phyloP scores from a whole-genome alignment of 2,329 filamentous ascomycete species.

The Neofusicoccum cordaticola region DNA sequence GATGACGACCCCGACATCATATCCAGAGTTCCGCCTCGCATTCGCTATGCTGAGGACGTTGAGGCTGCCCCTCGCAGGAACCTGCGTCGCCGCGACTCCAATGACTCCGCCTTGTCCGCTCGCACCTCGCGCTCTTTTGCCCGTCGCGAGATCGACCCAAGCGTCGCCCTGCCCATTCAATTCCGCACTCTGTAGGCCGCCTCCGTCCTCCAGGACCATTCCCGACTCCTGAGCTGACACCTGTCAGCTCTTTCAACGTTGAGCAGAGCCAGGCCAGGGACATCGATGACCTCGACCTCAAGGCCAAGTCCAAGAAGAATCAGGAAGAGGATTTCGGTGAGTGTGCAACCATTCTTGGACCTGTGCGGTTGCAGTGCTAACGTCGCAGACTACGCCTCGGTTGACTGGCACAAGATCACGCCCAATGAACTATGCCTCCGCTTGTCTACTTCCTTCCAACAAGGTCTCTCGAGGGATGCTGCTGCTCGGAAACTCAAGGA shows the following conservation, averaged over 20 bases:
- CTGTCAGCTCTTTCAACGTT: conserved; percentile 40
- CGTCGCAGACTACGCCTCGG: conserved; percentile 42
- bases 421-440: conserved; percentile 58
- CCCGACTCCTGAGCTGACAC: conserved; percentile 9
- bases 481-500: conserved; percentile 54
- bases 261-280: conserved; percentile 32
- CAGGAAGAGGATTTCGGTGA: conserved; percentile 34
- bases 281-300: conserved; percentile 11
- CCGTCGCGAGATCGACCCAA: conserved; percentile 41
- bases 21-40: conserved; percentile 17
- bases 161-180: conserved; percentile 42
- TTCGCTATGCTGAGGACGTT: conserved; percentile 35
- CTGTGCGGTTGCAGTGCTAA: conserved; percentile 20
- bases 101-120: conserved; percentile 28
- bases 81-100: conserved; percentile 18
- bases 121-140: conserved; percentile 36
- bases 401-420: conserved; percentile 67
- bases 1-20: background rate
- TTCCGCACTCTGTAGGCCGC: conserved; percentile 39
- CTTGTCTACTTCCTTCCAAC: conserved; percentile 54
- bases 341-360: conserved; percentile 11
- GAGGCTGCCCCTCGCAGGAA: conserved; percentile 28
- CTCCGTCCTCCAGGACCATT: background rate
- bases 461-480: conserved; percentile 61
- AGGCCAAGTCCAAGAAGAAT: conserved; percentile 30